Evolutionary conservation across 768 basidiomycete species (phyloP).

Genomic region (Termitomyces sp.): DNA sequence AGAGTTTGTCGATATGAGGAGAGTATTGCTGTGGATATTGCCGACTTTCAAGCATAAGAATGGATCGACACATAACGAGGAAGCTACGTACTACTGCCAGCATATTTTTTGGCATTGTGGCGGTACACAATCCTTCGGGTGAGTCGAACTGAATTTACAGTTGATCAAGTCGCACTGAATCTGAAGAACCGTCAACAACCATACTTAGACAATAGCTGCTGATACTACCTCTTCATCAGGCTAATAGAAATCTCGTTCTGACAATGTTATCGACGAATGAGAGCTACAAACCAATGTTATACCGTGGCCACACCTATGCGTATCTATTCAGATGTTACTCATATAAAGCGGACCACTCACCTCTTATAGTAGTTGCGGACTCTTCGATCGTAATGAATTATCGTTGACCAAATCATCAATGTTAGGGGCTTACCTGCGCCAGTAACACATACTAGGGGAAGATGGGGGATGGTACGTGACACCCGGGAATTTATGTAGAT

Average conservation of each 20-base stretch:
- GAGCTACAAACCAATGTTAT: slow-evolving; percentile 36
- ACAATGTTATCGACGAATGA: neutral
- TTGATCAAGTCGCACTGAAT: slow-evolving; percentile 54
- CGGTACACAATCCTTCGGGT: slow-evolving; percentile 43
- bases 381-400: slow-evolving; percentile 28
- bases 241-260: slow-evolving; percentile 21
- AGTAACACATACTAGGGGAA: slow-evolving; percentile 46
- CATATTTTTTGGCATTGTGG: slow-evolving; percentile 51
- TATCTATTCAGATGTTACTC: slow-evolving; percentile 4
- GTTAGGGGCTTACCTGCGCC: slow-evolving; percentile 41
- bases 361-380: slow-evolving; percentile 49
- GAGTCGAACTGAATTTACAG: slow-evolving; percentile 60
- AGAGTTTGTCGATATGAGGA: slow-evolving; percentile 54
- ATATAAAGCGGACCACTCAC: slow-evolving; percentile 25
- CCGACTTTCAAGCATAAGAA: slow-evolving; percentile 30
- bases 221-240: slow-evolving; percentile 50
- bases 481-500: slow-evolving; percentile 20
- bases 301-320: slow-evolving; percentile 48
- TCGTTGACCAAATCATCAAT: neutral
- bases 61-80: neutral
- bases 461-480: slow-evolving; percentile 9
- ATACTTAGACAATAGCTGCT: neutral
- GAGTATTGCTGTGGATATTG: slow-evolving; percentile 67
- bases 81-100: slow-evolving; percentile 61
- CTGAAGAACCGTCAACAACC: slow-evolving; percentile 24